Evolutionary conservation across 164 flowering plant genomes (phyloP).

Genomic region (Vitis rotundifolia): DNA sequence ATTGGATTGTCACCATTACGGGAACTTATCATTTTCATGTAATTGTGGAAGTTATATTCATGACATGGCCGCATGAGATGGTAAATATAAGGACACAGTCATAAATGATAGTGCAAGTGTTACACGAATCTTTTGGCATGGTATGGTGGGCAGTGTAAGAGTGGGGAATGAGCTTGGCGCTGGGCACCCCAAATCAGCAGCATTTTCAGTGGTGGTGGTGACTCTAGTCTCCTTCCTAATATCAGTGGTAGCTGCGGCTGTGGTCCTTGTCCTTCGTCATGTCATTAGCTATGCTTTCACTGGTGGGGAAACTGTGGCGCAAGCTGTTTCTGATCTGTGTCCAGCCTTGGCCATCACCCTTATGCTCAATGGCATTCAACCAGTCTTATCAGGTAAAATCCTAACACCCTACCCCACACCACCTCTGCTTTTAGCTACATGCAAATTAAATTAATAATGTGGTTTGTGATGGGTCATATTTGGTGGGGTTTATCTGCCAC

Average conservation of each 20-base stretch:
- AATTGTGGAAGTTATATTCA: no score
- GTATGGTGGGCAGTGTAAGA: constrained; percentile 27
- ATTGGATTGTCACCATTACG: no score
- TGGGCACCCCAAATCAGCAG: constrained; percentile 32
- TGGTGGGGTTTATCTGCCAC: no score
- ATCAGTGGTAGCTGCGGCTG: constrained; percentile 11
- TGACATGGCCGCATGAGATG: no score
- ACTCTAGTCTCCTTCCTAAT: constrained; percentile 20
- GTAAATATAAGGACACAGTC: no score
- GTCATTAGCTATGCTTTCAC: constrained; percentile 35
- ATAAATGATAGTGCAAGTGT: no score
- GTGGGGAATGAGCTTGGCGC: constrained; percentile 45
- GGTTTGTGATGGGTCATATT: no score
- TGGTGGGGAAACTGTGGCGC: constrained; percentile 23
- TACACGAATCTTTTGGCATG: no score
- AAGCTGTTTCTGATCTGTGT: constrained; percentile 34
- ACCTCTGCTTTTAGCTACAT: no score
- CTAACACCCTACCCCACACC: no score
- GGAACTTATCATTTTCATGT: no score
- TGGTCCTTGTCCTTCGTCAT: constrained; percentile 19
- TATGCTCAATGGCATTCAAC: constrained; percentile 40
- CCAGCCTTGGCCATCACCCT: constrained; percentile 28
- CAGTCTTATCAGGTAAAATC: constrained; percentile 37
- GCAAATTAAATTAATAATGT: no score
- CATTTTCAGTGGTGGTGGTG: constrained; percentile 30